phyloP scores from a whole-genome alignment of 805 yeast species.

The Schizosaccharomyces octosporus region DNA sequence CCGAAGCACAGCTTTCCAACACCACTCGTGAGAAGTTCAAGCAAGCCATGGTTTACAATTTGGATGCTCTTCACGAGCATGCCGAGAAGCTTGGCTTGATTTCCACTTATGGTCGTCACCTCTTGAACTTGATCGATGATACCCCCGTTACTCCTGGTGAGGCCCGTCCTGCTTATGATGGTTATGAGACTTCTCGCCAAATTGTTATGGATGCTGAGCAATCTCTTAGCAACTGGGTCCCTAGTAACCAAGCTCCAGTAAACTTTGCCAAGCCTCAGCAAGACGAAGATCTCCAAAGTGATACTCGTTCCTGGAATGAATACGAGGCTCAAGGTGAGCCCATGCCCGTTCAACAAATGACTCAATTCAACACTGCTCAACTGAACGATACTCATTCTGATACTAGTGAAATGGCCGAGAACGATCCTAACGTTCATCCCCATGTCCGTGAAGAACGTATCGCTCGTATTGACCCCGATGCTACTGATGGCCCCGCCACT shows the following conservation, averaged over 20 bases:
- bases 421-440: not conserved
- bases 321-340: constrained; percentile 1
- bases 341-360: not conserved
- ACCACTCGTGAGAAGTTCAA: constrained; percentile 94
- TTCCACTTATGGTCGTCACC: constrained; percentile 96
- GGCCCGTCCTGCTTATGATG: constrained; percentile 93
- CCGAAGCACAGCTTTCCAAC: constrained; percentile 95
- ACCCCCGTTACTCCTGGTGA: constrained; percentile 97
- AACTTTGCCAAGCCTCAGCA: constrained; percentile 17
- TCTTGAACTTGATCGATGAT: constrained; percentile 85
- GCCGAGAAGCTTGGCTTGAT: constrained; percentile 89
- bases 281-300: not conserved
- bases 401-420: not conserved
- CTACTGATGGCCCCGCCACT: not conserved
- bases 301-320: not conserved
- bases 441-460: not conserved
- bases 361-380: not conserved
- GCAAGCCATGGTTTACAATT: constrained; percentile 92
- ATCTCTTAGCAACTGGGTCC: constrained; percentile 69
- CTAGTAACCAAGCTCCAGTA: not conserved
- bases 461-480: not conserved
- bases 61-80: constrained; percentile 82
- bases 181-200: constrained; percentile 94
- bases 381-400: not conserved
- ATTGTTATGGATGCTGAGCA: constrained; percentile 90